phyloP scores from a whole-genome alignment of 495 filamentous ascomycete genomes.

The Aspergillus bertholletiae region DNA sequence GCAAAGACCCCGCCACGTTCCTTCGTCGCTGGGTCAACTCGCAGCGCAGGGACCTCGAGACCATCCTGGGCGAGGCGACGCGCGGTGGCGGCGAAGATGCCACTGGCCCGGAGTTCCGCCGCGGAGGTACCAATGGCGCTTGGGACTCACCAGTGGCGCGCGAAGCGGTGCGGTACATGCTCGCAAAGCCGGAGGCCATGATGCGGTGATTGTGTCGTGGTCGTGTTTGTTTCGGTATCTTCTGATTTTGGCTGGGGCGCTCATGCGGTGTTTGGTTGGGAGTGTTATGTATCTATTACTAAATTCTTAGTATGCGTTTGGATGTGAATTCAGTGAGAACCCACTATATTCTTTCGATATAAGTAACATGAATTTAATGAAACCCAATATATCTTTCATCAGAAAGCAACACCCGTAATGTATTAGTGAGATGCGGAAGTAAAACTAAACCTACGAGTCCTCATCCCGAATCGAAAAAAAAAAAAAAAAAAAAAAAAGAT shows the following conservation, averaged over 20 bases:
- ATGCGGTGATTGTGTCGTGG: conserved; percentile 11
- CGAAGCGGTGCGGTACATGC: conserved; percentile 48
- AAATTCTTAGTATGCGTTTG: conserved; percentile 5
- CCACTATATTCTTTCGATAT: no score
- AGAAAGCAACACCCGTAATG: no score
- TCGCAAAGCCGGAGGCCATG: conserved; percentile 41
- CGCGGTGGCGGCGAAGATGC: conserved; percentile 64
- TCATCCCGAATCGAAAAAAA: no score
- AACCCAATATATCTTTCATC: no score
- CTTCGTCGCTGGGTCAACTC: conserved; percentile 78
- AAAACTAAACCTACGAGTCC: no score
- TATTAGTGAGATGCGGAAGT: no score
- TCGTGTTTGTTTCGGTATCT: conserved; percentile 15
- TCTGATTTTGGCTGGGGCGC: conserved; percentile 19
- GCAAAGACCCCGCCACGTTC: conserved; percentile 77
- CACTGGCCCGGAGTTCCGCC: conserved; percentile 54
- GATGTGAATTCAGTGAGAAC: neutral
- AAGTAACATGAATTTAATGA: no score
- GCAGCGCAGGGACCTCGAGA: conserved; percentile 86
- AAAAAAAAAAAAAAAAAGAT: no score
- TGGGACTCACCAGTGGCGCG: conserved; percentile 50
- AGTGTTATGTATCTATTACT: conserved; percentile 20
- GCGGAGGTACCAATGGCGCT: conserved; percentile 50
- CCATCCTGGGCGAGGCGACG: conserved; percentile 77
- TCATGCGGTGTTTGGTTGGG: conserved; percentile 37